Evolutionary conservation across 257 asterid species (phyloP).

Genomic region (Datura wrightii): DNA sequence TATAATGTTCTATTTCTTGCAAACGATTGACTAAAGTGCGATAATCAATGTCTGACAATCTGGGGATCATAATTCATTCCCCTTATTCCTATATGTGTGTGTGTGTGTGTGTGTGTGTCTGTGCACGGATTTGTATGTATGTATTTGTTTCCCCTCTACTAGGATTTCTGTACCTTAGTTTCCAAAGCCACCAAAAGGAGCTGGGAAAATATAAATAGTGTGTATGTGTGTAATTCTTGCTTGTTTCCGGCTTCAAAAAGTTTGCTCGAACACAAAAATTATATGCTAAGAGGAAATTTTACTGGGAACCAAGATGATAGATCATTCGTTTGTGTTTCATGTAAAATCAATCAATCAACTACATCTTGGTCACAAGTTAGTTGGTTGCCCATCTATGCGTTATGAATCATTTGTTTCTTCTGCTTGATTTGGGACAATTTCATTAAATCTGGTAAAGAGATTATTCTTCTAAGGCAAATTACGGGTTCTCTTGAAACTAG

Average conservation of each 20-base stretch:
- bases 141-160: neutral
- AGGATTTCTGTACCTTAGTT: neutral
- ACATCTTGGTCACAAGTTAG: neutral
- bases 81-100: neutral
- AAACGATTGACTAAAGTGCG: neutral
- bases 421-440: neutral
- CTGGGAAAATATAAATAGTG: neutral
- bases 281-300: slow-evolving; percentile 22
- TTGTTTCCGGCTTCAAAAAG: neutral
- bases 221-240: neutral
- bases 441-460: neutral
- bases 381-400: neutral
- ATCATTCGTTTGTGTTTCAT: neutral
- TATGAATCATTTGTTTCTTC: neutral
- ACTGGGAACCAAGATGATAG: neutral
- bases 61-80: neutral
- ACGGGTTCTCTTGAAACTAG: neutral
- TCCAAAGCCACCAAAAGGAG: slow-evolving; percentile 13
- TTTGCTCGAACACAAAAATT: neutral
- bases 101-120: neutral
- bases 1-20: neutral
- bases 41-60: slow-evolving; percentile 3
- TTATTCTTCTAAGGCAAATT: neutral
- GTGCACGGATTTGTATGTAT: neutral
- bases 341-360: neutral